Base-by-base conservation (phyloP, 768 basidiomycete species). In the Mycena kentingensis region DNA sequence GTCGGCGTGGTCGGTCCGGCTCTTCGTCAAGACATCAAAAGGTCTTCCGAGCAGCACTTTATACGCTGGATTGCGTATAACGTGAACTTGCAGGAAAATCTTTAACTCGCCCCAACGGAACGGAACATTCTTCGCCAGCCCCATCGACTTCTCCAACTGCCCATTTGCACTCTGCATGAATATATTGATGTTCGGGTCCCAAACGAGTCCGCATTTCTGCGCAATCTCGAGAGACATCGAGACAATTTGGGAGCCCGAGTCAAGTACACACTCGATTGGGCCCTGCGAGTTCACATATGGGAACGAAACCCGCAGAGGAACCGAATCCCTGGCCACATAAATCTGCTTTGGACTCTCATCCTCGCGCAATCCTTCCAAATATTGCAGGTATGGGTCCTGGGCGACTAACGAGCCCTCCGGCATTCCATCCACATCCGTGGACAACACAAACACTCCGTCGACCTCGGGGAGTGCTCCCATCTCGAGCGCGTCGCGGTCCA, bases 101-200 rank as follows among this genome's bases (percentile, higher is more conserved):
- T 52, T 60, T 3, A 68, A 35, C 10, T 52, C 55, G 1, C 58
- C 64, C 24, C 66, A 55, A 1, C 25, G 32, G 31, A 69, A 67
- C 1, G 61, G 55, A 3, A 72, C 62, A 44, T 70, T 63, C 19
- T 26, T 6, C 10, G 65, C 66, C 29, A 70, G 26, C 5, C 69
- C 69, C 12, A 61, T 44, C 0, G 65, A 63, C 3, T 48, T 48
- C n/a, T 65, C 58, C 1, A 63, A 32, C 15, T 51, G 32, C 3
- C 59, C 48, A 52, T 70, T 69, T 4, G 67, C 65, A 13, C 60
- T 60, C 43, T 69, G 60, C 63, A 69, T 63, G 12, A 58, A 37
- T 0, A 70, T 60, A 1, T 34, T 58, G 1, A 63, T 51, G 12
- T 57, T 52, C 0, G 65, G 54, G 46, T 66, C 51, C 58, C 57